phyloP scores from a whole-genome alignment of 1,139 yeast genomes.

The Lipomyces yarrowii region DNA sequence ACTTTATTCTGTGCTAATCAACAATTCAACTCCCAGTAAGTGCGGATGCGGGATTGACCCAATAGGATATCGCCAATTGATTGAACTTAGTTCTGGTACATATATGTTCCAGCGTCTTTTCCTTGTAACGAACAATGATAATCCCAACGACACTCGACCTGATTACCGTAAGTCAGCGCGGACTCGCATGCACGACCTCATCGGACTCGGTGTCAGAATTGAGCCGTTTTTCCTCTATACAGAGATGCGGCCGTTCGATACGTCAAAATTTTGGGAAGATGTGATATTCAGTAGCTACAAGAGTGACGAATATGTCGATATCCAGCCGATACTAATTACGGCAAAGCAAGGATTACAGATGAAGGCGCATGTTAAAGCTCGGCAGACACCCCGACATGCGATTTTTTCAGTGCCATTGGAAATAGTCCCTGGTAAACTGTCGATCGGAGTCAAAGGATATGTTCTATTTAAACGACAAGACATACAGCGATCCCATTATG shows the following conservation, averaged over 20 bases:
- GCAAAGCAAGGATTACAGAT: conserved; percentile 54
- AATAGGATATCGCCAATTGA: neutral
- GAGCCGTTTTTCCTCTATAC: conserved; percentile 64
- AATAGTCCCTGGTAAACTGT: conserved; percentile 51
- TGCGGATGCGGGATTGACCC: conserved; percentile 18
- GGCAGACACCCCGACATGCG: conserved; percentile 64
- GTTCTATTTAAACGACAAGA: conserved; percentile 61
- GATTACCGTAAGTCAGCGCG: conserved; percentile 51
- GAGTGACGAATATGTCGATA: conserved; percentile 8
- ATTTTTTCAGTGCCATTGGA: conserved; percentile 63
- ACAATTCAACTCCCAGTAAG: conserved; percentile 33
- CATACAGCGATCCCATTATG: conserved; percentile 48
- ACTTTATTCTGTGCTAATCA: conserved; percentile 39
- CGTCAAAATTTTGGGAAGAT: conserved; percentile 56
- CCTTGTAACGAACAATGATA: conserved; percentile 62
- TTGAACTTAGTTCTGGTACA: neutral
- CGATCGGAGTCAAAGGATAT: conserved; percentile 73
- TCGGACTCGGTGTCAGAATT: conserved; percentile 55
- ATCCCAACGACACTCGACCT: conserved; percentile 46
- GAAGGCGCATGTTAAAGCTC: conserved; percentile 54
- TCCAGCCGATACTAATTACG: conserved; percentile 31
- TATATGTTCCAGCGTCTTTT: conserved; percentile 45
- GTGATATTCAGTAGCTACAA: conserved; percentile 9
- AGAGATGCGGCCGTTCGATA: conserved; percentile 50
- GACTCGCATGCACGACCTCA: conserved; percentile 62